A percentile compares a stretch with the other conserved stretches of the same genome.
Conservation (phyloP, 2,329 filamentous ascomycete genomes). For the Penicillium crustosum region DNA sequence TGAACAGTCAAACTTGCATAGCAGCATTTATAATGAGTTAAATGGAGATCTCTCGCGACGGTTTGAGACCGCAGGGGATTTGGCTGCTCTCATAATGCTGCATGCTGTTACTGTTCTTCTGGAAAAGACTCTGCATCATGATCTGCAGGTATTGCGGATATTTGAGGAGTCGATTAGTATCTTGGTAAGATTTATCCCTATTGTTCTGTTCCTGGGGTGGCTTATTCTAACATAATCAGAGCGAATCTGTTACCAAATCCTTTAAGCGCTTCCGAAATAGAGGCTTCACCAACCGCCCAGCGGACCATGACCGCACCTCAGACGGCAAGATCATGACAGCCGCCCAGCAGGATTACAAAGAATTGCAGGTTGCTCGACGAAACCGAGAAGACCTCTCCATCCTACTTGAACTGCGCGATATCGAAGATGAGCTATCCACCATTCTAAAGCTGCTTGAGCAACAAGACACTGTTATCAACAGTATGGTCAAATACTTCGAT, state of each 20-base stretch:
- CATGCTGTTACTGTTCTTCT: slow-evolving; percentile 64
- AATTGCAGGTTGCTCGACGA: slow-evolving; percentile 53
- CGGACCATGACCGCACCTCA: slow-evolving; percentile 31
- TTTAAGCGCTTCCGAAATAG: slow-evolving; percentile 63
- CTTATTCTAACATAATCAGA: slow-evolving; percentile 39
- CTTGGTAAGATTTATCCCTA: slow-evolving; percentile 45
- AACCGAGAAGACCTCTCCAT: slow-evolving; percentile 65
- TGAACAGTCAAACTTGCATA: slow-evolving; percentile 58
- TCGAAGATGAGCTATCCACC: slow-evolving; percentile 63
- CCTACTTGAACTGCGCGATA: slow-evolving; percentile 61
- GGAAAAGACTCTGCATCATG: slow-evolving; percentile 59
- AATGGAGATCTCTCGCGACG: slow-evolving; percentile 64
- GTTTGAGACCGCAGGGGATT: slow-evolving; percentile 62
- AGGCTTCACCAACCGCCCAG: slow-evolving; percentile 51
- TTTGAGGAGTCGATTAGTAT: slow-evolving; percentile 67
- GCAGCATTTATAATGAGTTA: slow-evolving; percentile 65
- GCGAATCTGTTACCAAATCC: slow-evolving; percentile 61
- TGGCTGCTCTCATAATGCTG: slow-evolving; percentile 61
- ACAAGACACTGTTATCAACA: slow-evolving; percentile 53
- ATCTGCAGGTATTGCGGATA: slow-evolving; percentile 63
- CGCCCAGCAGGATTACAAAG: slow-evolving; percentile 44
- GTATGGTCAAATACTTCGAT: slow-evolving; percentile 38
- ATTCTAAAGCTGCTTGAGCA: slow-evolving; percentile 59
- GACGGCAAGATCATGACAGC: slow-evolving; percentile 34
- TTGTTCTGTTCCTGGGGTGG: background rate